A percentile compares a stretch with the other conserved stretches of the same genome.
phyloP scores from a whole-genome alignment of 2,329 filamentous ascomycete species.

The Dothideomycetes sp. region DNA sequence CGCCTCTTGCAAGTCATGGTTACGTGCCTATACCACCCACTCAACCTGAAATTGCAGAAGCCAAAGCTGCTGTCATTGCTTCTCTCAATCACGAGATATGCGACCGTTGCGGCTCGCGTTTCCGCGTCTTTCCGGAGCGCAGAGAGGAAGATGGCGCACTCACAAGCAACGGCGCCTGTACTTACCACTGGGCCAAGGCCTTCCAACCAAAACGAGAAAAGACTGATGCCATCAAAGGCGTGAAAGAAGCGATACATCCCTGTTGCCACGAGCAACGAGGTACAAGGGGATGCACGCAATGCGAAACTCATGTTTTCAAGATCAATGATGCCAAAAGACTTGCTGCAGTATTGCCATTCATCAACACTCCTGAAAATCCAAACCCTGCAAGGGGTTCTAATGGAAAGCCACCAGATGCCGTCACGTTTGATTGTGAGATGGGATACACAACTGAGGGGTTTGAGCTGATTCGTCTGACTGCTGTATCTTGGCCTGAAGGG shows the following conservation, averaged over 20 bases:
- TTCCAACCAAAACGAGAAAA: constrained; percentile 49
- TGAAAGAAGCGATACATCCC: constrained; percentile 54
- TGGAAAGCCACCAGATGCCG: constrained; percentile 42
- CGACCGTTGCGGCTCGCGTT: constrained; percentile 75
- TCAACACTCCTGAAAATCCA: constrained; percentile 61
- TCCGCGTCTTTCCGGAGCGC: constrained; percentile 85
- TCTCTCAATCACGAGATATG: constrained; percentile 77
- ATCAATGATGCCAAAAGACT: constrained; percentile 65
- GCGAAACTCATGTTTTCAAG: constrained; percentile 78
- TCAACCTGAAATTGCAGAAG: constrained; percentile 55
- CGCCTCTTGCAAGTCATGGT: constrained; percentile 56
- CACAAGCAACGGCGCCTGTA: constrained; percentile 67
- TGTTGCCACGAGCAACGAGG: constrained; percentile 75
- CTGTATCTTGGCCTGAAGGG: constrained; percentile 75
- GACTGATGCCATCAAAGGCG: constrained; percentile 48
- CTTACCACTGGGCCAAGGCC: constrained; percentile 67
- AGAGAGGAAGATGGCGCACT: constrained; percentile 67
- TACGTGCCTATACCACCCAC: constrained; percentile 66
- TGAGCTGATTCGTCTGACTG: constrained; percentile 83
- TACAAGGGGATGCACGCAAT: constrained; percentile 65
- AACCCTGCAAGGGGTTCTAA: constrained; percentile 33
- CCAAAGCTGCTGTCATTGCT: constrained; percentile 54
- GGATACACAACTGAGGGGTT: constrained; percentile 82
- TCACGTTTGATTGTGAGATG: constrained; percentile 97
- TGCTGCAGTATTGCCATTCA: constrained; percentile 70